Evolutionary conservation across 495 filamentous ascomycete species (phyloP).

Genomic region (Xylaria nigripes): DNA sequence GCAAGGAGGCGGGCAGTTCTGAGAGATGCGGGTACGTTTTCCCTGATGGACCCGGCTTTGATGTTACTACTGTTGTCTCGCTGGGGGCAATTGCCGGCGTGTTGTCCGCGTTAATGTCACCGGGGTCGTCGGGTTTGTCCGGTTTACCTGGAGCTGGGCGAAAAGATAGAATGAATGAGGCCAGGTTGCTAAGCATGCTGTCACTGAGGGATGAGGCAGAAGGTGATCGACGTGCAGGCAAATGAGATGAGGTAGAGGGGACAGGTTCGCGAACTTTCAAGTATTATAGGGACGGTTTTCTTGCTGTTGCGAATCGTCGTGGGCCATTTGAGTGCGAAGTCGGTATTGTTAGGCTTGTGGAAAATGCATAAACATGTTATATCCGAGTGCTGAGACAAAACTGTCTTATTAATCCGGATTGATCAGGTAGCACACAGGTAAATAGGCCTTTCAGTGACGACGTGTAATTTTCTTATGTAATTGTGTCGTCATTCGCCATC

Average conservation of each 20-base stretch:
- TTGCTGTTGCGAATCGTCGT: background rate
- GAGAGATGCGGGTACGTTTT: slow-evolving; percentile 22
- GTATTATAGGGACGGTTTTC: background rate
- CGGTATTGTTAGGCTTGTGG: no score
- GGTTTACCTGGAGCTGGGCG: no score
- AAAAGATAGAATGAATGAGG: background rate
- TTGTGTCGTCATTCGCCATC: background rate
- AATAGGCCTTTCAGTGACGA: background rate
- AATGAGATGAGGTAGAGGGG: slow-evolving; percentile 2
- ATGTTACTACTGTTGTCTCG: background rate
- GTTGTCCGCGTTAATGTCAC: background rate
- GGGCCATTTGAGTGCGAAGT: slow-evolving; percentile 4
- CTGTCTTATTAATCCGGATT: no score
- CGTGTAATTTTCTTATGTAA: background rate
- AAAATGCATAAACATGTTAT: no score
- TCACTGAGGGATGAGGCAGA: slow-evolving; percentile 15
- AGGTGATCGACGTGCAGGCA: slow-evolving; percentile 9
- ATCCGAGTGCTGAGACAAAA: no score
- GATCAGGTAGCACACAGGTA: no score
- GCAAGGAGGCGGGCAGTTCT: slow-evolving; percentile 27
- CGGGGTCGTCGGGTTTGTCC: background rate
- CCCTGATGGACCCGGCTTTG: background rate
- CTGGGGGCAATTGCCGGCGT: background rate
- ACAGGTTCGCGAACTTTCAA: background rate
- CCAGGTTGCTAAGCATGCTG: background rate